These are phyloP conservation scores for Camillea tinctor DNA, from an alignment of 2,329 filamentous ascomycete genomes.

Conservation along the genomic window DNA sequence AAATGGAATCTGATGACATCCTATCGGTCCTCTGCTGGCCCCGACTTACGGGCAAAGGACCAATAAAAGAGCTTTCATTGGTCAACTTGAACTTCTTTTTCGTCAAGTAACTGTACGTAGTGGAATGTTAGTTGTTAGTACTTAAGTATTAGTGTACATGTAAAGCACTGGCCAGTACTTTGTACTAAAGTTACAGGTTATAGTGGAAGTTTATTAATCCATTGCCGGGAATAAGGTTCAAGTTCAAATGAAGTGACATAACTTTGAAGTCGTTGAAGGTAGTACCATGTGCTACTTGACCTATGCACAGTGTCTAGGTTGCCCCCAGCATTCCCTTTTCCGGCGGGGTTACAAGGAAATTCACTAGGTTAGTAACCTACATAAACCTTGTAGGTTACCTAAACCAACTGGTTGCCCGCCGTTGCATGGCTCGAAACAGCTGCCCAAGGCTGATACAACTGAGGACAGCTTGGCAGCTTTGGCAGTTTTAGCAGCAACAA, in stretches of 20 bases:
- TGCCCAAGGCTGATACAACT: not conserved
- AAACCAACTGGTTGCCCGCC: not conserved
- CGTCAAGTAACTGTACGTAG: too few species aligned
- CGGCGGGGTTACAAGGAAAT: not conserved
- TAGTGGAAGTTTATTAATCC: too few species aligned
- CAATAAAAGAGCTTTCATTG: conserved; percentile 36
- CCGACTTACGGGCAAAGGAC: conserved; percentile 35
- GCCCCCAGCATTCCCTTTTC: not conserved
- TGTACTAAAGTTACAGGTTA: too few species aligned
- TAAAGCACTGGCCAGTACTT: too few species aligned
- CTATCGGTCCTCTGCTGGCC: conserved; percentile 24
- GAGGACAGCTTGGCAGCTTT: not conserved
- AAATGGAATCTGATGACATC: conserved; percentile 28
- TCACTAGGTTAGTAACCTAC: too few species aligned
- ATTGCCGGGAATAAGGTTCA: too few species aligned
- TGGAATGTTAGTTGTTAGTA: not conserved
- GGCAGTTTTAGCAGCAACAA: not conserved
- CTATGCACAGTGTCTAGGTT: not conserved
- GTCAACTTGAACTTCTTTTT: too few species aligned
- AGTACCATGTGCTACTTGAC: not conserved
- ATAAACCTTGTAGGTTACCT: too few species aligned
- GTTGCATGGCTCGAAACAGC: not conserved
- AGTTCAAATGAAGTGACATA: too few species aligned
- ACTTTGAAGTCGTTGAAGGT: too few species aligned
- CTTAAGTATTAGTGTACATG: too few species aligned